Conservation (phyloP, 345 rosid genomes). For the Eucalyptus marginata region DNA sequence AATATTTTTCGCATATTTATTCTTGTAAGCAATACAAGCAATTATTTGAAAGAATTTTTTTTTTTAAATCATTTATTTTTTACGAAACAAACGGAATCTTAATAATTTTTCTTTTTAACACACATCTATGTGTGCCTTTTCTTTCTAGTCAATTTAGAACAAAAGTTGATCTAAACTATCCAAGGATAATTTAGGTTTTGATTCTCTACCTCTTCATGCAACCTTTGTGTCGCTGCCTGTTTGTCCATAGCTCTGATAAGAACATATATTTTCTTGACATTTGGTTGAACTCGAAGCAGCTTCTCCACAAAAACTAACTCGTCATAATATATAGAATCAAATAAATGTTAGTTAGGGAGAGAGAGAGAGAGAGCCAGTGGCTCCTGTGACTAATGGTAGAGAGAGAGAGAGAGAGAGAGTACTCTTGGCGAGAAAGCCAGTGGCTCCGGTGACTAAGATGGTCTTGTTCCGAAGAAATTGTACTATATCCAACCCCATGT, state of each 20-base stretch:
- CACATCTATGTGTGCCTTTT: neutral
- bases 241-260: neutral
- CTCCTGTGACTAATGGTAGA: neutral
- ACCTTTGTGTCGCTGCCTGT: neutral
- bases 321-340: neutral
- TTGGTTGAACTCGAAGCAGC: neutral
- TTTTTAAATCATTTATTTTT: neutral
- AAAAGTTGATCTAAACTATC: neutral
- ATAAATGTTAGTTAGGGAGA: neutral
- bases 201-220: neutral
- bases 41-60: too few relatives aligned
- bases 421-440: neutral
- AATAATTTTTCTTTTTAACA: neutral
- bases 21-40: neutral
- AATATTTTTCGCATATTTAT: neutral
- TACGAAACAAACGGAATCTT: neutral
- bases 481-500: neutral
- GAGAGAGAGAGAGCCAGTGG: too few relatives aligned
- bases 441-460: neutral
- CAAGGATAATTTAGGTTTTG: neutral
- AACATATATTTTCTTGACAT: neutral
- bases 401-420: neutral
- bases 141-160: neutral
- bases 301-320: neutral
- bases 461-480: neutral